Evolutionary conservation across 139 green algal species (phyloP), one percentile per base, ranked within the genome.

Genomic region (Pseudopediastrum boryanum): DNA sequence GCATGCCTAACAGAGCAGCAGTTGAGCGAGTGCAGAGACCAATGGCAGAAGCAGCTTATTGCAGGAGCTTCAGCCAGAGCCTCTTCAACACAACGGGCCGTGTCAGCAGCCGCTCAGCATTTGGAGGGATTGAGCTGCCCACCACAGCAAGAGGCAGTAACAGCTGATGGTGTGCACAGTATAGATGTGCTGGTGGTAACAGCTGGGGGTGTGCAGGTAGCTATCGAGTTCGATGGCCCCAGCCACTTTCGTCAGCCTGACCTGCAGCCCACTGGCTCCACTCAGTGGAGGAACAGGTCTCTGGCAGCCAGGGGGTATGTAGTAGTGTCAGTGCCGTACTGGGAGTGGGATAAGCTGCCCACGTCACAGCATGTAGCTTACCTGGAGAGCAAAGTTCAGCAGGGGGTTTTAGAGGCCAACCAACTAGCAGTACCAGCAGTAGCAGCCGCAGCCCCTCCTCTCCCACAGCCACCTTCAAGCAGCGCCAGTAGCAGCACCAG

Each of bases 1-100:
- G 58, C 31, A 9, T 29, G 36, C 10, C 33, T 43, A 38, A 70
- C 62, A 44, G 16, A 70, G 62, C 62, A 70, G 62, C 62, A 70
- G 62, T 25, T 70, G 62, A 21, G 44, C 36, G 36, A 70, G 62
- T 70, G 62, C 33, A 70, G 33, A 2, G n/a, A n/a, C n/a, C n/a
- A n/a, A n/a, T 41, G 36, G 21, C n/a, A 66, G n/a, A 29, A 41
- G 3, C n/a, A 66, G 6, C 31, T 66, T 10, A n/a, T 66, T 41
- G 6, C n/a, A n/a, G n/a, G n/a, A n/a, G n/a, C n/a, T n/a, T n/a
- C n/a, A n/a, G n/a, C n/a, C n/a, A n/a, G n/a, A n/a, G n/a, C n/a
- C n/a, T n/a, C 58, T 41, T 29, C n/a, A 25, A 10, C 23, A 12
- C 58, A 66, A 31, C 58, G 38, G 58, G 31, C 38, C 27, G n/a